phyloP scores from a whole-genome alignment of 441 rosid genomes.

The Capsella rubella region DNA sequence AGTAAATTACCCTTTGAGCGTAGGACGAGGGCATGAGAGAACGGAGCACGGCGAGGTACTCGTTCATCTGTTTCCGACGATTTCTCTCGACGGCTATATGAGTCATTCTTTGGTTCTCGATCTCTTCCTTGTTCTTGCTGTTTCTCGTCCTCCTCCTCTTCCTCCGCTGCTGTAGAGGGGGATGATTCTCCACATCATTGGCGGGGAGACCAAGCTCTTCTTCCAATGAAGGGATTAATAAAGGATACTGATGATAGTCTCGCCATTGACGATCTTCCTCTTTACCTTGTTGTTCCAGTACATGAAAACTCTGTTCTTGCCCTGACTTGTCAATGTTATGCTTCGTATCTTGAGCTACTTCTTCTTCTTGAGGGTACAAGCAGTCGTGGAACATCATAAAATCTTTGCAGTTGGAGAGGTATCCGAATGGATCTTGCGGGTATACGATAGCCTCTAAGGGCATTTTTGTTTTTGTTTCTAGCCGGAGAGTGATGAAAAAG shows the following conservation, averaged over 20 bases:
- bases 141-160: conserved; percentile 59
- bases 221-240: conserved; percentile 18
- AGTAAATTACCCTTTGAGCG: conserved; percentile 63
- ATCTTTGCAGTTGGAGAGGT: conserved; percentile 48
- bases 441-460: conserved; percentile 56
- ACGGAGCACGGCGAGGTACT: conserved; percentile 65
- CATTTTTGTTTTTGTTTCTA: conserved; percentile 39
- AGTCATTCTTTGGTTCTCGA: conserved; percentile 78
- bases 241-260: conserved; percentile 27
- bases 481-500: conserved; percentile 1
- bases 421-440: conserved; percentile 54
- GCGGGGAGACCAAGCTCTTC: conserved; percentile 32
- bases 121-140: conserved; percentile 69
- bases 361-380: conserved; percentile 36
- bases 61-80: conserved; percentile 84
- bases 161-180: conserved; percentile 38
- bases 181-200: conserved; percentile 10
- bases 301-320: conserved; percentile 21
- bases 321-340: conserved; percentile 25
- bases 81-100: conserved; percentile 77
- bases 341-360: conserved; percentile 40
- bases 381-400: conserved; percentile 33
- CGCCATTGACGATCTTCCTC: conserved; percentile 35
- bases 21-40: conserved; percentile 73
- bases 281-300: conserved; percentile 16